Evolutionary conservation across 2,329 filamentous ascomycete genomes (phyloP).

Genomic region (Fusarium chlamydosporum): DNA sequence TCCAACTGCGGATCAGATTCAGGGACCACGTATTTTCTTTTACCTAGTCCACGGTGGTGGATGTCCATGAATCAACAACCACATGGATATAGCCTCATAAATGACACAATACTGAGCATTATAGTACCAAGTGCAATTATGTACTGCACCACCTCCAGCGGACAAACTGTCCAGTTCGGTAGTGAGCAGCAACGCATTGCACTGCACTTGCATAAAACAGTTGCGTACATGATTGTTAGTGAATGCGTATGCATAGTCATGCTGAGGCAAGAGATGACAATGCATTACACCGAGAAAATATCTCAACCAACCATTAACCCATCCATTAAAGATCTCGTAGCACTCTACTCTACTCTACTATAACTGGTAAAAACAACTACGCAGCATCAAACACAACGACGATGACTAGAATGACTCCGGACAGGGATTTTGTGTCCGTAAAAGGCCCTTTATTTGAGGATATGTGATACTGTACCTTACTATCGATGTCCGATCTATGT

Average conservation of each 20-base stretch:
- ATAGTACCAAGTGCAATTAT: neutral
- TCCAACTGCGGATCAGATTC: constrained; percentile 25
- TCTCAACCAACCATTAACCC: constrained; percentile 5
- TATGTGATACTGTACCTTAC: neutral
- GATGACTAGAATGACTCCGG: neutral
- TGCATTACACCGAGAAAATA: constrained; percentile 8
- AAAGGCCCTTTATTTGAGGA: constrained; percentile 37
- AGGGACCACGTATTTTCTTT: constrained; percentile 4
- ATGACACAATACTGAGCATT: constrained; percentile 7
- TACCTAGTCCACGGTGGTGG: constrained; percentile 7
- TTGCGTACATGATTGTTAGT: constrained; percentile 23
- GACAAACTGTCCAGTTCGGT: constrained; percentile 11
- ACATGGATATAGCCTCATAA: constrained; percentile 6
- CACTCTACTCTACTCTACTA: neutral
- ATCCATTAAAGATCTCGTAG: constrained; percentile 2
- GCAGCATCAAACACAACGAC: neutral
- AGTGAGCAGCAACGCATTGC: constrained; percentile 15
- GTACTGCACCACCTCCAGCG: neutral
- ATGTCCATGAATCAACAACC: constrained; percentile 25
- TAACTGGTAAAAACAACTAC: constrained; percentile 1
- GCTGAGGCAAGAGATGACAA: constrained; percentile 40
- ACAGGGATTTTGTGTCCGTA: constrained; percentile 40
- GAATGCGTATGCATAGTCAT: constrained; percentile 23
- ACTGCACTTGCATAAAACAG: constrained; percentile 24
- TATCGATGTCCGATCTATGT: constrained; percentile 13